A percentile compares a stretch with the other conserved stretches of the same genome.
Conservation (phyloP, 2,329 filamentous ascomycete genomes). For the Chalara sp. region DNA sequence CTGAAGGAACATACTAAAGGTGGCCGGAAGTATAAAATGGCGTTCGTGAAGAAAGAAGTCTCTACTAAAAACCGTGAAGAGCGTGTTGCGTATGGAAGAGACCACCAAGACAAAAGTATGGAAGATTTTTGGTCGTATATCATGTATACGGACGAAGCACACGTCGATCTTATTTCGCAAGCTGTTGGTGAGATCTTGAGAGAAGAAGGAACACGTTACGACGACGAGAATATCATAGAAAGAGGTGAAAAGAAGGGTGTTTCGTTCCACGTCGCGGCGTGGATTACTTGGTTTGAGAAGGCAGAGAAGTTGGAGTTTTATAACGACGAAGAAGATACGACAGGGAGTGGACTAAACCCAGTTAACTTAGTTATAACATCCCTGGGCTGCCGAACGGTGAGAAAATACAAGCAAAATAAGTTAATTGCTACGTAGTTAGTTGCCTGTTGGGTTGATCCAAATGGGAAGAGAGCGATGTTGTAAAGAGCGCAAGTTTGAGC, state of each 20-base stretch:
- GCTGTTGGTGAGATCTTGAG: constrained; percentile 1
- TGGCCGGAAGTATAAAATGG: not conserved
- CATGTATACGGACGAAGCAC: constrained; percentile 10
- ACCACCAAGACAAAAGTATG: not conserved
- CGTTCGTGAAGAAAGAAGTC: not conserved
- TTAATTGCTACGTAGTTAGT: no score
- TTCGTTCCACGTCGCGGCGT: constrained; percentile 7
- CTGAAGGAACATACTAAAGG: not conserved
- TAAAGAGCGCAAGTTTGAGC: no score
- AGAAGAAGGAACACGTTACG: constrained; percentile 4
- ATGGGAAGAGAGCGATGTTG: no score
- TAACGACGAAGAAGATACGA: no score
- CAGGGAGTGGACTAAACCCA: no score
- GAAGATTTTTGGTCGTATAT: not conserved
- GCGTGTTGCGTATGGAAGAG: not conserved
- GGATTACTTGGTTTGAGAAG: constrained; percentile 8
- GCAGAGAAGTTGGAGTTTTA: constrained; percentile 5
- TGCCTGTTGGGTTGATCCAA: no score
- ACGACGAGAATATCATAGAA: constrained; percentile 11
- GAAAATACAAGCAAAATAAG: no score
- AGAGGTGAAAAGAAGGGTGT: constrained; percentile 2
- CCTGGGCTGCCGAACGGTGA: no score
- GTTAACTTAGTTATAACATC: no score
- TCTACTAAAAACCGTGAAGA: not conserved
- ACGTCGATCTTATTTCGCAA: constrained; percentile 8